Percentiles rank a stretch among this genome's conserved stretches.
Conservation (phyloP, 2,329 filamentous ascomycete genomes). For the Apiospora saccharicola region DNA sequence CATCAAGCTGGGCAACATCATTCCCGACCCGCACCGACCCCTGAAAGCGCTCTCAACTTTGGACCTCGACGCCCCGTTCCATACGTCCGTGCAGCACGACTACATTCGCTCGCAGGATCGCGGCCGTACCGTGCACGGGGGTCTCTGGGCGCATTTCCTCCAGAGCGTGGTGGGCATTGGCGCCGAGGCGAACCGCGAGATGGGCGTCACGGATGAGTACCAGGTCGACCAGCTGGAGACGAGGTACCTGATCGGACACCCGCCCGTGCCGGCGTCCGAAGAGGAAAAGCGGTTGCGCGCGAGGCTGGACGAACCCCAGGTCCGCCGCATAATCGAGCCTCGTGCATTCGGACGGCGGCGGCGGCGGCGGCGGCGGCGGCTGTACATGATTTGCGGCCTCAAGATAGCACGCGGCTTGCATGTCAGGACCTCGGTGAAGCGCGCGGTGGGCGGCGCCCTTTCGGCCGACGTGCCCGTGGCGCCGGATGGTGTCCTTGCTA, state of each 20-base stretch:
- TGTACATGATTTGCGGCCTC: not conserved
- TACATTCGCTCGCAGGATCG: not conserved
- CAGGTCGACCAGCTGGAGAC: not conserved
- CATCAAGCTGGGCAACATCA: constrained; percentile 16
- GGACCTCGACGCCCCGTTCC: not conserved
- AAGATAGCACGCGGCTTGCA: not conserved
- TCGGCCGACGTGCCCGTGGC: not conserved
- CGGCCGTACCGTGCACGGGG: not conserved
- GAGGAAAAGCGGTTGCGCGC: not conserved
- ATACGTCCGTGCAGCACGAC: not conserved
- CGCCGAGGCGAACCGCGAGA: not conserved
- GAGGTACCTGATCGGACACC: not conserved
- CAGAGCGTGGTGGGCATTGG: constrained; percentile 14
- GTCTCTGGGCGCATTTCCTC: constrained; percentile 20
- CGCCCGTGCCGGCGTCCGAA: not conserved
- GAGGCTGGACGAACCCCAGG: not conserved
- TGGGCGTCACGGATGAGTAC: not conserved
- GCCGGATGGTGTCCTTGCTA: not conserved
- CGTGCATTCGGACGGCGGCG: not conserved
- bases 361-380: not conserved
- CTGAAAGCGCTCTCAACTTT: not conserved
- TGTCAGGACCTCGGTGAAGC: not conserved
- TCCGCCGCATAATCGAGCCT: not conserved
- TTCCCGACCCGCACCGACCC: constrained; percentile 8
- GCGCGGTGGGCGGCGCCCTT: not conserved